These are phyloP conservation scores for Neolecta irregularis DNA, from an alignment of 1,139 yeast species.

Conservation along the genomic window DNA sequence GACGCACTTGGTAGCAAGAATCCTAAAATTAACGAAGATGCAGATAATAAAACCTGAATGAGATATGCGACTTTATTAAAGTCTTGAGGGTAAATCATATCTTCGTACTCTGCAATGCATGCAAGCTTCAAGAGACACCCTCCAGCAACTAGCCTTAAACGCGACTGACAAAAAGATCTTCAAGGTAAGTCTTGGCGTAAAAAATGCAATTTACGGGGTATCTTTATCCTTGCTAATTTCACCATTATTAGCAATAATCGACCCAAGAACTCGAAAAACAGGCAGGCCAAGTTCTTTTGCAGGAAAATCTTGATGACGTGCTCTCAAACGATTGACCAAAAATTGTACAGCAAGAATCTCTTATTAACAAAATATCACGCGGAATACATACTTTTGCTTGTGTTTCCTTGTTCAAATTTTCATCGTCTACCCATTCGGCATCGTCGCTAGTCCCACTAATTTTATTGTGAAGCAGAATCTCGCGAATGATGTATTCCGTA, in stretches of 20 bases:
- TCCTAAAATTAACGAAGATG: conserved; percentile 26
- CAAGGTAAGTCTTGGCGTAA: background rate
- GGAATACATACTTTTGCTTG: conserved; percentile 21
- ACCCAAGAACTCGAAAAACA: conserved; percentile 47
- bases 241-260: conserved; percentile 66
- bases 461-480: conserved; percentile 40
- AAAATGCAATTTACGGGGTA: conserved; percentile 36
- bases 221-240: conserved; percentile 44
- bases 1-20: conserved; percentile 43
- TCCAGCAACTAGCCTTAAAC: conserved; percentile 58
- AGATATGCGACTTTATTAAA: conserved; percentile 41
- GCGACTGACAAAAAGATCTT: conserved; percentile 35
- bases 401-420: conserved; percentile 29
- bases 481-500: conserved; percentile 45
- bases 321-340: conserved; percentile 47
- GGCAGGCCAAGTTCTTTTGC: conserved; percentile 38
- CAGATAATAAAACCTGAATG: conserved; percentile 28
- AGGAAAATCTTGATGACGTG: conserved; percentile 28
- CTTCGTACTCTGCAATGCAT: conserved; percentile 37
- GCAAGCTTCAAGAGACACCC: conserved; percentile 49
- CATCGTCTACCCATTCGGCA: conserved; percentile 37
- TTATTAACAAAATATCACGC: conserved; percentile 13
- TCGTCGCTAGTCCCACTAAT: conserved; percentile 18
- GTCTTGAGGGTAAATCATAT: conserved; percentile 37
- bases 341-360: conserved; percentile 44